These are phyloP conservation scores for Lachancea nothofagi DNA, from an alignment of 805 yeast species.

Conservation along the genomic window DNA sequence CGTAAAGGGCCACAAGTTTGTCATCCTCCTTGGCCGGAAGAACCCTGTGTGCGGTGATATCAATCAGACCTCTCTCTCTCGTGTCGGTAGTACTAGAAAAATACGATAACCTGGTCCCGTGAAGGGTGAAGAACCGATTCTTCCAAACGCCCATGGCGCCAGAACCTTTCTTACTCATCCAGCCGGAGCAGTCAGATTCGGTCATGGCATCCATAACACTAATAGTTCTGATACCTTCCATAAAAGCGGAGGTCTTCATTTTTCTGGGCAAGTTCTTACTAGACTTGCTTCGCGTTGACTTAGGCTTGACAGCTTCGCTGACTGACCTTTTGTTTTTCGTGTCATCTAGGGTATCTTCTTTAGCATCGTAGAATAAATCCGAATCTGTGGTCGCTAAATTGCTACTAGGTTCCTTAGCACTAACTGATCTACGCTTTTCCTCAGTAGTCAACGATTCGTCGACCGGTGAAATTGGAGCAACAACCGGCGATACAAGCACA, in stretches of 20 bases:
- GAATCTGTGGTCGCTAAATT: conserved; percentile 12
- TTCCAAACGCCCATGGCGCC: conserved; percentile 88
- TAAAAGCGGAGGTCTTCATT: conserved; percentile 69
- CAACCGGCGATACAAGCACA: conserved; percentile 5
- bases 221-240: conserved; percentile 77
- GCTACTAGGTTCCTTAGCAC: conserved; percentile 40
- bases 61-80: conserved; percentile 87
- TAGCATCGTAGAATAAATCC: conserved; percentile 23
- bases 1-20: conserved; percentile 77
- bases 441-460: conserved; percentile 8
- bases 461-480: conserved; percentile 1
- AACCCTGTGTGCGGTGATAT: conserved; percentile 91
- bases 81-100: conserved; percentile 73
- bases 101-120: conserved; percentile 89
- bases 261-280: conserved; percentile 45
- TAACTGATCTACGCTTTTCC: conserved; percentile 45
- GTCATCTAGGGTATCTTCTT: conserved; percentile 17
- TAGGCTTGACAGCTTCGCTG: conserved; percentile 47
- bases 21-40: conserved; percentile 81
- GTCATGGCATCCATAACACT: conserved; percentile 74
- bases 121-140: conserved; percentile 73
- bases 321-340: conserved; percentile 38
- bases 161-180: conserved; percentile 93
- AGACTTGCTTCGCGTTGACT: conserved; percentile 49
- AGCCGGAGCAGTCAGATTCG: conserved; percentile 76